Base-by-base conservation (phyloP, 148 eudicot genomes). In the Camellia lanceoleosa region DNA sequence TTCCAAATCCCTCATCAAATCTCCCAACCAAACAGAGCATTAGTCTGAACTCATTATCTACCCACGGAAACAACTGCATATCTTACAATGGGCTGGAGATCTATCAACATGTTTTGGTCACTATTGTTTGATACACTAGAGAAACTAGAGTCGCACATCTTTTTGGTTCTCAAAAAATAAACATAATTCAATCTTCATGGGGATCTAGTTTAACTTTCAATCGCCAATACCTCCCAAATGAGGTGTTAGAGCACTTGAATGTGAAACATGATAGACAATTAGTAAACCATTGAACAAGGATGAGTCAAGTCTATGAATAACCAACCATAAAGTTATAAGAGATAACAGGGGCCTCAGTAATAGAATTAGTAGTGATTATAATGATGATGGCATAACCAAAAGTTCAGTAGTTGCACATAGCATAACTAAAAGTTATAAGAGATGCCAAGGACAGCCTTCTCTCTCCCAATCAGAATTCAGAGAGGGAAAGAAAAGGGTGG, bases 91-190 rank as follows among this genome's bases (percentile, higher is more conserved):
- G 76, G 46, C 60, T 7, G 64, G 47, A 72, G 55, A 72, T 72
- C 52, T 16, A 55, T 38, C 76, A 55, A 73, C 20, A 14, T 55
- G 76, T 56, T 30, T 73, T 49, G 74, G 56, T 71, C 18, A 71
- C 42, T 49, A 16, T 41, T 59, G 16, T 14, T 19, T 38, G 7
- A 51, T 73, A 6, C 43, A 20, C n/a, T 20, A 72, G 61, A 41
- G 76, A 73, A 52, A 44, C 41, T 73, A 73, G 49, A 1, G 19
- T 30, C 4, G 62, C 76, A 73, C 46, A 68, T 38, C 52, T 8
- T 38, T 68, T 41, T n/a, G 7, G 43, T 19, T 18, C 3, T 49
- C 41, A 5, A 49, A 41, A 68, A 49, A 15, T 71, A n/a, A 49
- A 51, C 16, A 49, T 73, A 20, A 54, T 54, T 54, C 75, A 72